Base-by-base conservation (phyloP, 1,284 basidiomycete genomes). In the Ganoderma sp. region DNA sequence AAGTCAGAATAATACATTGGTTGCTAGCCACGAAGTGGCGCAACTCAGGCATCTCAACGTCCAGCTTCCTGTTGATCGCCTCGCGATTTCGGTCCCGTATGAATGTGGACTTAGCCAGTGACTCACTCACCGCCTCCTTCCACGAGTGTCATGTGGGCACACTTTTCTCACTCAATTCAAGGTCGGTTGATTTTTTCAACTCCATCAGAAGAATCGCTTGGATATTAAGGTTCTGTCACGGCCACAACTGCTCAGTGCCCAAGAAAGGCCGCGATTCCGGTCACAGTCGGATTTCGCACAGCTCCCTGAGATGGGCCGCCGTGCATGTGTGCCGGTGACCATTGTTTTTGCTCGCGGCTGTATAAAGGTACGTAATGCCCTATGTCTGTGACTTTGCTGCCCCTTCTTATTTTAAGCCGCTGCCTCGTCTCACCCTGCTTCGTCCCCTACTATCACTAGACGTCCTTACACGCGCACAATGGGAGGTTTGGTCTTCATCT, bases 401-500 rank as follows among this genome's bases (percentile, higher is more conserved):
- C 37, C 17, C 15, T n/a, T n/a, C 5, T n/a, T 28, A 6, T 12
- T 19, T 59, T 28, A 28, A 28, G 25, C 25, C 25, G 25, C 25
- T 41, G n/a, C 22, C 57, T 8, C 9, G 34, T 4, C 34, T n/a
- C 17, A 5, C n/a, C 34, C 39, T 22, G 10, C n/a, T 37, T 8
- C 9, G 9, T 39, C 56, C 39, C 17, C 5, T 39, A 7, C 57
- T 39, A 25, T 42, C 15, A 6, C 3, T 15, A n/a, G 12, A 14
- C 22, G 22, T 37, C 6, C 37, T 42, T 4, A 19, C 28, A 15
- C 14, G 32, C 52, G 17, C 52, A 32, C 52, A 15, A 54, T 54
- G 52, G 52, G 52, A 54, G 39, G 39, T 12, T 43, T 60, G 58
- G 58, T 60, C 22, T 60, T 22, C 39, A 15, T 60, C 4, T 60